These are phyloP conservation scores for Penicillium glabrum DNA, from an alignment of 2,329 filamentous ascomycete genomes.

Conservation along the genomic window DNA sequence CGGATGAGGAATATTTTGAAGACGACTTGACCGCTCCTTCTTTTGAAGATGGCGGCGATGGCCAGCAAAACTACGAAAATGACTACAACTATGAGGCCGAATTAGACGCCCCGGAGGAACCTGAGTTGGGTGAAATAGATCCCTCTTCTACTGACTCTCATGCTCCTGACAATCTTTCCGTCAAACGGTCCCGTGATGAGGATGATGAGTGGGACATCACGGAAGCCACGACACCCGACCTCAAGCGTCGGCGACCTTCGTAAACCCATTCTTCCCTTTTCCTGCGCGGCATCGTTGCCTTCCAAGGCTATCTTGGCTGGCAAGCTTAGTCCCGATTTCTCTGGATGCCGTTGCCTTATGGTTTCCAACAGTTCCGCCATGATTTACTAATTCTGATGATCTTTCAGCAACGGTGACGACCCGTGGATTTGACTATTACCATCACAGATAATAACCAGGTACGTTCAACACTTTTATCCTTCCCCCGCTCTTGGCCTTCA, in stretches of 20 bases:
- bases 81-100: slow-evolving; percentile 44
- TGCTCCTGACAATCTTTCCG: slow-evolving; percentile 22
- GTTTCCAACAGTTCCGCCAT: not conserved
- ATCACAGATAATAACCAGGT: not conserved
- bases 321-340: not conserved
- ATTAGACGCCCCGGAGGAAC: slow-evolving; percentile 26
- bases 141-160: slow-evolving; percentile 16
- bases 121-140: slow-evolving; percentile 22
- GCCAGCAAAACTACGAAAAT: slow-evolving; percentile 27
- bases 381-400: not conserved
- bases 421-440: not conserved
- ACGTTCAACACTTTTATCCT: not conserved
- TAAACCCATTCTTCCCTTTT: slow-evolving; percentile 19
- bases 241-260: slow-evolving; percentile 56
- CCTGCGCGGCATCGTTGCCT: not conserved
- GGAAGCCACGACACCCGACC: slow-evolving; percentile 37
- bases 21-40: slow-evolving; percentile 14
- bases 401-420: not conserved
- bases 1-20: slow-evolving; percentile 18
- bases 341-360: not conserved
- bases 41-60: slow-evolving; percentile 19
- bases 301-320: not conserved
- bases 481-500: not conserved
- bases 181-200: slow-evolving; percentile 36
- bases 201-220: slow-evolving; percentile 34